Percentiles rank a stretch among this genome's conserved stretches.
These are phyloP conservation scores for Saccharomyces hybrid DNA, from an alignment of 1,139 yeast genomes.

Conservation along the genomic window DNA sequence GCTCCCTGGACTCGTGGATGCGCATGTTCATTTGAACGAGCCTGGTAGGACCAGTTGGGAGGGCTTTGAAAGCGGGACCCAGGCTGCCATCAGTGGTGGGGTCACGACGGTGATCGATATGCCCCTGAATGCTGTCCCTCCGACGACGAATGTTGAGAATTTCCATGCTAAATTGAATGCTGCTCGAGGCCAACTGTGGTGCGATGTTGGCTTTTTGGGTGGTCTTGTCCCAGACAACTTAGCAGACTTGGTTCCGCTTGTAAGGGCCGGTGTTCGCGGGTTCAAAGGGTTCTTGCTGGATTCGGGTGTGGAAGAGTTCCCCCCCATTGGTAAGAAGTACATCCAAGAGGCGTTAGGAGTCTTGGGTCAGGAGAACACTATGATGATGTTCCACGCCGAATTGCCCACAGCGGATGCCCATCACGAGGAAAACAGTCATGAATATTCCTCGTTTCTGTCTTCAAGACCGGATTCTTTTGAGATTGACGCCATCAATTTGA, in stretches of 20 bases:
- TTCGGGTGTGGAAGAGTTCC: conserved; percentile 91
- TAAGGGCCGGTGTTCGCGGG: conserved; percentile 81
- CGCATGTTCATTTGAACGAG: conserved; percentile 89
- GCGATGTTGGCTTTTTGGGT: conserved; percentile 94
- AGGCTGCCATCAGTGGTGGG: conserved; percentile 90
- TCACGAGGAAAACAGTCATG: conserved; percentile 48
- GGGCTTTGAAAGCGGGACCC: conserved; percentile 88
- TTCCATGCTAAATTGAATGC: conserved; percentile 68
- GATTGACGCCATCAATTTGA: conserved; percentile 67
- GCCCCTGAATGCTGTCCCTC: conserved; percentile 95
- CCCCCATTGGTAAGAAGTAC: conserved; percentile 59
- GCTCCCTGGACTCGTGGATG: conserved; percentile 86
- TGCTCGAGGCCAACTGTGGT: conserved; percentile 78
- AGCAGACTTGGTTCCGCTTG: conserved; percentile 60
- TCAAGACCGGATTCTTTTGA: conserved; percentile 88
- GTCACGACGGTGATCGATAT: conserved; percentile 92
- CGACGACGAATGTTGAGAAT: conserved; percentile 78
- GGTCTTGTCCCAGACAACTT: conserved; percentile 78
- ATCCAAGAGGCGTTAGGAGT: conserved; percentile 57
- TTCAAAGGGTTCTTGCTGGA: conserved; percentile 88
- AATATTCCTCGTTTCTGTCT: conserved; percentile 65
- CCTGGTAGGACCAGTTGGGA: conserved; percentile 97
- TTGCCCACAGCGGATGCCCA: conserved; percentile 45
- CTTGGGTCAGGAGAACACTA: conserved; percentile 56
- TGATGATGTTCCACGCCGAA: conserved; percentile 91